Percentiles rank a stretch among this genome's conserved stretches.
These are phyloP conservation scores for Epichloe aotearoae DNA, from an alignment of 2,329 filamentous ascomycete genomes.

Conservation along the genomic window DNA sequence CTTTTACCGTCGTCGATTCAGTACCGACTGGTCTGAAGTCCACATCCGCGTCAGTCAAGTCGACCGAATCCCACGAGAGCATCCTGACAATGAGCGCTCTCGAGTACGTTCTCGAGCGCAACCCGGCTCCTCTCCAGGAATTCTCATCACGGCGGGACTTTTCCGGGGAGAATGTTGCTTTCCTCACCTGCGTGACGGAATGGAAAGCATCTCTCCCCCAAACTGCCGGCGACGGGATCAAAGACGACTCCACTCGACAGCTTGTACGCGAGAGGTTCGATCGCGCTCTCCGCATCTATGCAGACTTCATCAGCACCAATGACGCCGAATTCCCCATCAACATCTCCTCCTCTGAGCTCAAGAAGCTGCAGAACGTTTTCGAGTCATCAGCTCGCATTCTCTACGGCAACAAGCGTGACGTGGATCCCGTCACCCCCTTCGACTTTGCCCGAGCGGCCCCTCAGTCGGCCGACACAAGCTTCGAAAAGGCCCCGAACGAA, in stretches of 20 bases:
- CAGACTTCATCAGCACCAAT: constrained; percentile 41
- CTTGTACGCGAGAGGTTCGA: constrained; percentile 37
- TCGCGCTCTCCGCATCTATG: constrained; percentile 47
- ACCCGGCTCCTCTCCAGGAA: constrained; percentile 45
- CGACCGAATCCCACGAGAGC: constrained; percentile 20
- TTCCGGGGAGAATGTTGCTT: constrained; percentile 58
- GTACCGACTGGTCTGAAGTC: constrained; percentile 19
- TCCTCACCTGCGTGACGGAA: constrained; percentile 42
- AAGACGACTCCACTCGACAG: constrained; percentile 13
- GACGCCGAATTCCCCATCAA: constrained; percentile 55
- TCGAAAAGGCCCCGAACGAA: neutral
- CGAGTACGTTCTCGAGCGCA: constrained; percentile 45
- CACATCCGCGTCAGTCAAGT: constrained; percentile 17
- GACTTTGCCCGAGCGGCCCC: constrained; percentile 5
- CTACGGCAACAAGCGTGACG: constrained; percentile 21
- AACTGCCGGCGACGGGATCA: constrained; percentile 9
- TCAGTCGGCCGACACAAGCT: neutral
- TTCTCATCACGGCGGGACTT: constrained; percentile 56
- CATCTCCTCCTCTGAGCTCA: constrained; percentile 40
- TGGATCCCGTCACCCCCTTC: constrained; percentile 28
- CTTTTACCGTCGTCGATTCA: constrained; percentile 15
- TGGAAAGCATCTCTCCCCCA: constrained; percentile 34
- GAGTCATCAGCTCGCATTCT: constrained; percentile 32
- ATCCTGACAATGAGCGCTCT: constrained; percentile 48
- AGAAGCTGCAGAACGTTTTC: constrained; percentile 41